These are phyloP conservation scores for Penicillium expansum DNA, from an alignment of 2,329 filamentous ascomycete species.

Conservation along the genomic window DNA sequence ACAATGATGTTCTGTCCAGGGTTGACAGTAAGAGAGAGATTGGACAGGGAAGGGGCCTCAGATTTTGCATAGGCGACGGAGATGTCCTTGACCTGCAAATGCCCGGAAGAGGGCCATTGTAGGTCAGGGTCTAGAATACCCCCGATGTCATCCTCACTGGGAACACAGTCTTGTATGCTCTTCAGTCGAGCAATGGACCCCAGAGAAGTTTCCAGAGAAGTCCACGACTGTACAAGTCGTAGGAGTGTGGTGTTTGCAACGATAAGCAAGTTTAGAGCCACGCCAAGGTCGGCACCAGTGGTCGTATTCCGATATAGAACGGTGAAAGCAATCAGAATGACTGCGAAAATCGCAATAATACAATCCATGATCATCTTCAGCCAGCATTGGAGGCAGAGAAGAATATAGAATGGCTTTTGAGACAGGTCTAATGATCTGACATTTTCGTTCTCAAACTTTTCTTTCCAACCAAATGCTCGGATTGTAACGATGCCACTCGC, in stretches of 20 bases:
- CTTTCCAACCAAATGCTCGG: not conserved
- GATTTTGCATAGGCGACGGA: constrained; percentile 1
- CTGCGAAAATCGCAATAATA: not conserved
- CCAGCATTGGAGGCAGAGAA: not conserved
- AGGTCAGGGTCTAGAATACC: not conserved
- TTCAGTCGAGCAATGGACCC: not conserved
- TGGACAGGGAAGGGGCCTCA: not conserved
- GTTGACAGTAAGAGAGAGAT: not conserved
- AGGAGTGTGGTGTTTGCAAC: constrained; percentile 6
- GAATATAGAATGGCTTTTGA: not conserved
- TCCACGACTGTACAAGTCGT: not conserved
- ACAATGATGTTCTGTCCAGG: not conserved
- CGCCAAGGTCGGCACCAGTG: not conserved
- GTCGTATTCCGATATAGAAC: not conserved
- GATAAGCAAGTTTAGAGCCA: constrained; percentile 7
- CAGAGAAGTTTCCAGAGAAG: constrained; percentile 2
- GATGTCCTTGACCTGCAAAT: not conserved
- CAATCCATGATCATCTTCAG: not conserved
- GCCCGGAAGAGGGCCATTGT: not conserved
- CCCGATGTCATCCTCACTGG: not conserved
- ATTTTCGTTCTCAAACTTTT: not conserved
- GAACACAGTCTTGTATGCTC: not conserved
- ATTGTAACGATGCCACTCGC: not conserved
- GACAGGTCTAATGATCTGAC: not conserved
- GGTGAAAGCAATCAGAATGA: not conserved